Conservation (phyloP, 108 stramenopile species). For the Nitzschia sp. region DNA sequence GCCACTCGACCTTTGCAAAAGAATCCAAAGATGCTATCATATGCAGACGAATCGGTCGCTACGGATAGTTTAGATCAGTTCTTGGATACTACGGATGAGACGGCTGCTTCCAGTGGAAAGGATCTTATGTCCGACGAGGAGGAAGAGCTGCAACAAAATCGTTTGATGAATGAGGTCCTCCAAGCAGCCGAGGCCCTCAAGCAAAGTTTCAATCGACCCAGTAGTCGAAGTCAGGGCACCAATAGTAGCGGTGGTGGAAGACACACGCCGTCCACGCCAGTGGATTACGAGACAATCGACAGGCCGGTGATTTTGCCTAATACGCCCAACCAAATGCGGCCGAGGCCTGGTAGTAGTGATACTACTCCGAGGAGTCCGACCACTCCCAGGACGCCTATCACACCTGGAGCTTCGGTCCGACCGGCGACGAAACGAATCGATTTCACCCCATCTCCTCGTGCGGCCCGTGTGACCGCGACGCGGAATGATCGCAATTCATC, state of each 20-base stretch:
- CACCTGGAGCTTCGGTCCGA: too few relatives aligned
- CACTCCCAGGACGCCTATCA: too few relatives aligned
- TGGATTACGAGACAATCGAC: too few relatives aligned
- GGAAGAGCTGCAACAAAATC: background rate
- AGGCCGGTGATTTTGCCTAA: too few relatives aligned
- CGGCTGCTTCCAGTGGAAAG: background rate
- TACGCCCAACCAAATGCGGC: too few relatives aligned
- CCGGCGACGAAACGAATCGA: too few relatives aligned
- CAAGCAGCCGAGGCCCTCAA: conserved; percentile 13
- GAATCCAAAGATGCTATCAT: conserved; percentile 3
- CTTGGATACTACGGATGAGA: conserved; percentile 12
- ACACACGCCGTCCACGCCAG: too few relatives aligned
- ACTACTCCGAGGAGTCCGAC: too few relatives aligned
- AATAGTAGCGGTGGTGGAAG: background rate
- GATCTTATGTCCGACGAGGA: background rate
- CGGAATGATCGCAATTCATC: too few relatives aligned
- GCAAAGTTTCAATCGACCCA: conserved; percentile 13
- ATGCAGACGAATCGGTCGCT: conserved; percentile 4
- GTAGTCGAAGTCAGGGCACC: background rate
- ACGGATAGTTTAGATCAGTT: conserved; percentile 19
- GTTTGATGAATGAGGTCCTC: background rate
- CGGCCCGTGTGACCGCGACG: too few relatives aligned
- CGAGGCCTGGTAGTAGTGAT: too few relatives aligned
- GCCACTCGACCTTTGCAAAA: conserved; percentile 8
- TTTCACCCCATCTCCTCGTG: too few relatives aligned